Conservation (phyloP, 768 basidiomycete genomes). For the Amanita brunnescens region DNA sequence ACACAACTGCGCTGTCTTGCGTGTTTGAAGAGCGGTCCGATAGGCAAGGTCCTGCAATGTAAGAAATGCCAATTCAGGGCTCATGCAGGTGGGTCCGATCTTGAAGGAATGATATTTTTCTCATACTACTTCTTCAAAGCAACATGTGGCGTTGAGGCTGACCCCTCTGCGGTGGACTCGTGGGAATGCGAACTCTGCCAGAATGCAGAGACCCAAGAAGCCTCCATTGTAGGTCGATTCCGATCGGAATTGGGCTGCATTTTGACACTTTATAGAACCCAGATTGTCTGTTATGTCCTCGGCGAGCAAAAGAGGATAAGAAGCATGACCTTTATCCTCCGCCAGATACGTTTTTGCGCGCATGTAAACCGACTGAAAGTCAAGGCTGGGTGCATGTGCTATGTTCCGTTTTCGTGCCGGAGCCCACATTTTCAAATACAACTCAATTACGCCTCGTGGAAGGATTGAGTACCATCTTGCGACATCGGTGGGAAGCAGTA, state of each 20-base stretch:
- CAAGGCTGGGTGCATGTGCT: conserved; percentile 89
- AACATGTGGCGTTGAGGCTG: conserved; percentile 59
- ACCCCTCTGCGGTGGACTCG: conserved; percentile 52
- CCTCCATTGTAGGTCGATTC: conserved; percentile 54
- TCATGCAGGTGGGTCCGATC: conserved; percentile 59
- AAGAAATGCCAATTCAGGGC: conserved; percentile 69
- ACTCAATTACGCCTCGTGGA: conserved; percentile 70
- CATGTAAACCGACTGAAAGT: conserved; percentile 86
- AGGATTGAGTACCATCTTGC: conserved; percentile 68
- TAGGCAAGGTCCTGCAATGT: conserved; percentile 75
- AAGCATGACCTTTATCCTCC: conserved; percentile 38
- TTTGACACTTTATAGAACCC: conserved; percentile 42
- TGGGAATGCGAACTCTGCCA: conserved; percentile 88
- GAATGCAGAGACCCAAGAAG: conserved; percentile 75
- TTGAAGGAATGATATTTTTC: background rate
- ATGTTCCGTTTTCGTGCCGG: conserved; percentile 82
- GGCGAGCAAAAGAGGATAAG: conserved; percentile 39
- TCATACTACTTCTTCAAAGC: conserved; percentile 28
- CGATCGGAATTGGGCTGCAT: background rate
- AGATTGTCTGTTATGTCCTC: conserved; percentile 83
- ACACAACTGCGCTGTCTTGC: conserved; percentile 67
- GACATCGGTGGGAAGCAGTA: conserved; percentile 67
- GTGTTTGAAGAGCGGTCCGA: conserved; percentile 67
- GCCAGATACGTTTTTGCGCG: conserved; percentile 59
- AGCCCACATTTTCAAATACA: conserved; percentile 77